Evolutionary conservation across 257 asterid genomes (phyloP).

Genomic region (Coffea canephora): DNA sequence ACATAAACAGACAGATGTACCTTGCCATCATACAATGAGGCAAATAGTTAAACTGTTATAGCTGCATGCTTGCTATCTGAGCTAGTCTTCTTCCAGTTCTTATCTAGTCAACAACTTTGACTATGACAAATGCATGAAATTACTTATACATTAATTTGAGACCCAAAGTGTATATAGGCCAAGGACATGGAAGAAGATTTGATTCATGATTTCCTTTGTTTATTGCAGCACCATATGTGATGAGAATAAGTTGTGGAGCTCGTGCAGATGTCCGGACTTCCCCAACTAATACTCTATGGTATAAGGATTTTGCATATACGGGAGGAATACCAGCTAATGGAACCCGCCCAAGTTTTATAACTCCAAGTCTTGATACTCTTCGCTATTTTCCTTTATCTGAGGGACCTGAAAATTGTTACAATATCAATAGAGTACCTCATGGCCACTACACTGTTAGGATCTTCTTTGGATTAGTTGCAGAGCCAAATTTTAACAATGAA

Average conservation of each 20-base stretch:
- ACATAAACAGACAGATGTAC: not conserved
- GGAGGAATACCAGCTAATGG: constrained; percentile 91
- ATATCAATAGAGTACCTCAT: constrained; percentile 76
- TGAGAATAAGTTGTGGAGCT: constrained; percentile 97
- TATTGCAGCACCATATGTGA: constrained; percentile 73
- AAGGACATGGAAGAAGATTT: not conserved
- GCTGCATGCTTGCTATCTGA: not conserved
- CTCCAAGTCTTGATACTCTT: constrained; percentile 63
- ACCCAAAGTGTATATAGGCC: no score
- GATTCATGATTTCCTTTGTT: constrained; percentile 6
- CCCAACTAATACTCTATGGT: constrained; percentile 79
- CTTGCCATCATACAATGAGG: not conserved
- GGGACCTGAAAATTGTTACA: constrained; percentile 94
- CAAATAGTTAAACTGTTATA: not conserved
- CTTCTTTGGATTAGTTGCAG: constrained; percentile 67
- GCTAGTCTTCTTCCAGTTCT: not conserved
- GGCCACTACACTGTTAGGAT: constrained; percentile 82
- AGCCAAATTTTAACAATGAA: constrained; percentile 75
- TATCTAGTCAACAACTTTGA: not conserved
- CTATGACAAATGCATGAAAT: not conserved
- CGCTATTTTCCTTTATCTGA: constrained; percentile 86
- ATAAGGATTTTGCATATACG: constrained; percentile 86
- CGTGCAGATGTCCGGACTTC: constrained; percentile 61
- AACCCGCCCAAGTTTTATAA: constrained; percentile 62
- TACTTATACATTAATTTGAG: not conserved